Evolutionary conservation across 139 green algal genomes (phyloP).

Genomic region (Nannochloris sp.): DNA sequence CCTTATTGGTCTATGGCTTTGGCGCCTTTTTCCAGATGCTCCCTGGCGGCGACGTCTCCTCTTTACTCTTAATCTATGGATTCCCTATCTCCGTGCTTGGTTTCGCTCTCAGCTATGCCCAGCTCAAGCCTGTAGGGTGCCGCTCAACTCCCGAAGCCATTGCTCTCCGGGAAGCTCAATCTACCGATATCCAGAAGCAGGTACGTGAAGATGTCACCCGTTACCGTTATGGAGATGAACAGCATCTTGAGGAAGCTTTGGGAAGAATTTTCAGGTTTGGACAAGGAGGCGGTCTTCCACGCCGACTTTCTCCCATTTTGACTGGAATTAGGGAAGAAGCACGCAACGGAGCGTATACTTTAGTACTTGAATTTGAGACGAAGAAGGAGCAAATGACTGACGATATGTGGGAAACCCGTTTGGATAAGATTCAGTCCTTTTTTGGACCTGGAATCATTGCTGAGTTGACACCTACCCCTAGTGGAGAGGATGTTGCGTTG

Average conservation of each 20-base stretch:
- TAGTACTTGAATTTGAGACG: conserved; percentile 75
- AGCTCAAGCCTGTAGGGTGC: conserved; percentile 75
- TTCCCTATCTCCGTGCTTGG: conserved; percentile 92
- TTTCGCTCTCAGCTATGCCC: conserved; percentile 87
- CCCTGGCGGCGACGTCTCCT: conserved; percentile 76
- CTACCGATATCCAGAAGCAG: conserved; percentile 95
- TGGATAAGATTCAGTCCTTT: conserved; percentile 83
- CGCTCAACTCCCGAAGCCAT: conserved; percentile 65
- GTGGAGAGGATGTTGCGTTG: conserved; percentile 67
- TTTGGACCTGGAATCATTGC: conserved; percentile 85
- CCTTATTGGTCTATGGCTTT: conserved; percentile 80
- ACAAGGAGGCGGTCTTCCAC: conserved; percentile 52
- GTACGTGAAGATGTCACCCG: conserved; percentile 71
- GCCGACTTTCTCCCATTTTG: conserved; percentile 66
- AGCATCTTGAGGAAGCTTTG: conserved; percentile 95
- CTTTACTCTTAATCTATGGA: conserved; percentile 93
- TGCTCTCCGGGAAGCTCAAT: conserved; percentile 63
- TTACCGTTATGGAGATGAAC: conserved; percentile 93
- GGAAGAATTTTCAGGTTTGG: conserved; percentile 82
- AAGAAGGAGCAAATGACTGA: conserved; percentile 44
- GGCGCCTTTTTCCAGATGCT: conserved; percentile 90
- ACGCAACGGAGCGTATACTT: conserved; percentile 28
- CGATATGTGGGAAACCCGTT: conserved; percentile 55
- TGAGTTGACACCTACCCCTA: conserved; percentile 18
- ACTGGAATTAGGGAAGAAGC: conserved; percentile 78